Evolutionary conservation across 2,329 filamentous ascomycete species (phyloP).

Genomic region (Xylariaceae sp.): DNA sequence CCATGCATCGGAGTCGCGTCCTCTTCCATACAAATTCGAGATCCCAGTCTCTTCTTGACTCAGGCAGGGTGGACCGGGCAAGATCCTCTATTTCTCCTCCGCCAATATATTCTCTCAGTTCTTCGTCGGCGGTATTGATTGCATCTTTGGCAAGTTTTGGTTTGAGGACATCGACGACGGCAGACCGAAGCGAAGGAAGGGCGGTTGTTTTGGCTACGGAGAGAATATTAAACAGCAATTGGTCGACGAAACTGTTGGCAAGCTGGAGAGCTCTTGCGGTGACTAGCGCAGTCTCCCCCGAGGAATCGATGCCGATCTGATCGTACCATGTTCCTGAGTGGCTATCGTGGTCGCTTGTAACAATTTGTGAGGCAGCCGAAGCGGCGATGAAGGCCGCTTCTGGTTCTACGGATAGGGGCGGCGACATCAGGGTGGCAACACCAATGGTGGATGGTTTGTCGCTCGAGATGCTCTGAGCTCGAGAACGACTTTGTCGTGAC

Average conservation of each 20-base stretch:
- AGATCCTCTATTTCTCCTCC: conserved; percentile 72
- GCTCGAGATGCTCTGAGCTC: conserved; percentile 65
- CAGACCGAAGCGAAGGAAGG: conserved; percentile 70
- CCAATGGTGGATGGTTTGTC: conserved; percentile 61
- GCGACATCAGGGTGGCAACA: conserved; percentile 55
- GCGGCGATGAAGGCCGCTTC: conserved; percentile 82
- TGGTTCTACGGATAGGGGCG: conserved; percentile 67
- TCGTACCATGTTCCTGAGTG: conserved; percentile 67
- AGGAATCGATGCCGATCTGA: conserved; percentile 61
- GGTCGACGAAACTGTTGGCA: conserved; percentile 90
- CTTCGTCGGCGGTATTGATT: conserved; percentile 77
- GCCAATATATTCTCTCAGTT: conserved; percentile 82
- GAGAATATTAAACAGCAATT: conserved; percentile 89
- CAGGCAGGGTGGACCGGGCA: conserved; percentile 48
- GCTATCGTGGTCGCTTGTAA: conserved; percentile 81
- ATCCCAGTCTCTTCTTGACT: conserved; percentile 67
- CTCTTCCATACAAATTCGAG: conserved; percentile 93
- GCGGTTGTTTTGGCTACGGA: conserved; percentile 73
- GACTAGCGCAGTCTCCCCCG: conserved; percentile 67
- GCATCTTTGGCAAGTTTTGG: conserved; percentile 83
- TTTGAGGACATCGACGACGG: conserved; percentile 82
- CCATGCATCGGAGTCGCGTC: conserved; percentile 91
- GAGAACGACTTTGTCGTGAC: conserved; percentile 35
- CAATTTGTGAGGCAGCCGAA: conserved; percentile 84
- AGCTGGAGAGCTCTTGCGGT: conserved; percentile 69